Conservation (phyloP, 2,329 filamentous ascomycete species). For the Tympanopsis confertula region DNA sequence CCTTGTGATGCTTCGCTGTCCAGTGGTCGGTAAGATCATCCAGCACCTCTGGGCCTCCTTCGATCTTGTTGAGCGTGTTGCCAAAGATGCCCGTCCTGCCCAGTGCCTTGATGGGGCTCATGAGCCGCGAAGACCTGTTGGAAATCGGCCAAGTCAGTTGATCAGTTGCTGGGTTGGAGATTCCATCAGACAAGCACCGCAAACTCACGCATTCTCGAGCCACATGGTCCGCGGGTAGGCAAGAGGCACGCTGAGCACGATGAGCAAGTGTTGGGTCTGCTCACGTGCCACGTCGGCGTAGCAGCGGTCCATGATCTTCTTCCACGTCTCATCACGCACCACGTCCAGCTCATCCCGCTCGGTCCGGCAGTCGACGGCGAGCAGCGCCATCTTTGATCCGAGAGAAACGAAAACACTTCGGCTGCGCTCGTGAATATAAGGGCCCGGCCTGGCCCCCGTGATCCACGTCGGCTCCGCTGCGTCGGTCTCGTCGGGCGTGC, state of each 20-base stretch:
- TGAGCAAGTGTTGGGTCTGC: conserved; percentile 78
- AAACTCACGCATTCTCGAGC: conserved; percentile 56
- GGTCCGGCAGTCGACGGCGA: conserved; percentile 83
- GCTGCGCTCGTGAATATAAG: conserved; percentile 79
- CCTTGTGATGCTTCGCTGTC: conserved; percentile 90
- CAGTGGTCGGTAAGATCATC: conserved; percentile 94
- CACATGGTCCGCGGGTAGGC: conserved; percentile 69
- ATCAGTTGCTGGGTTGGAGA: conserved; percentile 3
- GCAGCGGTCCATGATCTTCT: conserved; percentile 75
- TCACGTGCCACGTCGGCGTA: conserved; percentile 75
- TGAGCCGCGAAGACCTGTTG: conserved; percentile 69
- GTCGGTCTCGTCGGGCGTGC: conserved; percentile 68
- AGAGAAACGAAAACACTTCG: conserved; percentile 77
- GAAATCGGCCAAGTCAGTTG: conserved; percentile 16
- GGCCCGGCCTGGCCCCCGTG: conserved; percentile 66
- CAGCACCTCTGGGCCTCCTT: conserved; percentile 81
- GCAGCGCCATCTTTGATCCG: conserved; percentile 66
- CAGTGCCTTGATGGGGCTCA: conserved; percentile 82
- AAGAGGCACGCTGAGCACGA: conserved; percentile 73
- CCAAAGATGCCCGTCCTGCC: conserved; percentile 73
- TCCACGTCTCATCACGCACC: conserved; percentile 69
- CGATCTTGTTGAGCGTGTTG: conserved; percentile 74
- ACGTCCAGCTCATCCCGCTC: conserved; percentile 79
- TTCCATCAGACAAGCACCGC: not conserved
- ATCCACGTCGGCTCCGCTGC: conserved; percentile 84